Percentiles rank a stretch among this genome's conserved stretches.
Conservation (phyloP, 352 stramenopile genomes). For the Saprolegnia parasitica region DNA sequence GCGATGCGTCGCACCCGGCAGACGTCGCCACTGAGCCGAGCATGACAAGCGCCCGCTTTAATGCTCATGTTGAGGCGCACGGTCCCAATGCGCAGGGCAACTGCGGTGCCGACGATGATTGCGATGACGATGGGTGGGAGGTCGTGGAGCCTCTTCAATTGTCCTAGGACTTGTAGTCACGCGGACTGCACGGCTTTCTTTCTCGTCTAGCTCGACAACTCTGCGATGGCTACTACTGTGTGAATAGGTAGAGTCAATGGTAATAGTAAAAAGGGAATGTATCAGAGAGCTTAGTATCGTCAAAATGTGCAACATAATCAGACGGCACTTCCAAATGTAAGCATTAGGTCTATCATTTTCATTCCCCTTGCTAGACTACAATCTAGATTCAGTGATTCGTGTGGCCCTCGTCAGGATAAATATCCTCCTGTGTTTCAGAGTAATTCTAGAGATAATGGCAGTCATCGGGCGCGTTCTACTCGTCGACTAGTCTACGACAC, state of each 20-base stretch:
- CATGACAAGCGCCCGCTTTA: too few relatives aligned
- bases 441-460: conserved; percentile 31
- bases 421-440: conserved; percentile 29
- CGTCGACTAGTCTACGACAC: neutral
- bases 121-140: too few relatives aligned
- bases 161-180: too few relatives aligned
- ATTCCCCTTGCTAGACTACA: conserved; percentile 16
- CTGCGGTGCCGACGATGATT: too few relatives aligned
- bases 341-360: conserved; percentile 30
- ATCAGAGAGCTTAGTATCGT: conserved; percentile 28
- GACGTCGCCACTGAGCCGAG: too few relatives aligned
- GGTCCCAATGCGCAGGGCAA: too few relatives aligned
- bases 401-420: conserved; percentile 27
- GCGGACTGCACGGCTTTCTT: too few relatives aligned
- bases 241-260: neutral
- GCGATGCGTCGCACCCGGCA: too few relatives aligned
- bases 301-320: conserved; percentile 31
- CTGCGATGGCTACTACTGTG: too few relatives aligned
- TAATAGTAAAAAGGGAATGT: neutral
- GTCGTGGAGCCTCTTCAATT: too few relatives aligned
- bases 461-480: conserved; percentile 27
- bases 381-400: neutral
- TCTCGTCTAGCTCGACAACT: too few relatives aligned
- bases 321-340: conserved; percentile 31
- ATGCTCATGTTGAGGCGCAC: too few relatives aligned